Percentiles rank a stretch among this genome's conserved stretches.
Conservation (phyloP, 805 yeast species). For the Dipodascopsis uninucleata region DNA sequence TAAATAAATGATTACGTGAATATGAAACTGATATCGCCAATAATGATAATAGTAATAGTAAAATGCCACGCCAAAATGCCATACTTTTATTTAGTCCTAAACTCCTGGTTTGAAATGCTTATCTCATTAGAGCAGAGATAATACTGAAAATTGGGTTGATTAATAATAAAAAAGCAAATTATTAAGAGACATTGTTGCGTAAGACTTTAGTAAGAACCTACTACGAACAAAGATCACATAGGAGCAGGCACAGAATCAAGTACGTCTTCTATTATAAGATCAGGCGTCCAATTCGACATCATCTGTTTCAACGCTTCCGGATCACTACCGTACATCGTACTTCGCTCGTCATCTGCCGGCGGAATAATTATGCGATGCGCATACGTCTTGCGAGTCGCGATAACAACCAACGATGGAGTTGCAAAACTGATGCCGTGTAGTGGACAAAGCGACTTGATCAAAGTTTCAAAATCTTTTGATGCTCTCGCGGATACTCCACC, state of each 20-base stretch:
- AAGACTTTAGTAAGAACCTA: too few relatives aligned
- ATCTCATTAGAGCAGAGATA: too few relatives aligned
- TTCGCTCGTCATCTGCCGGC: constrained; percentile 47
- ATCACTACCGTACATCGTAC: constrained; percentile 57
- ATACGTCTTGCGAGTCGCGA: constrained; percentile 47
- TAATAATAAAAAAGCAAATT: too few relatives aligned
- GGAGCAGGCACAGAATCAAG: constrained; percentile 52
- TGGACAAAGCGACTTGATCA: constrained; percentile 43
- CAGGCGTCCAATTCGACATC: constrained; percentile 45
- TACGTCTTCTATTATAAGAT: constrained; percentile 51
- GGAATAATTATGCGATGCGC: constrained; percentile 47
- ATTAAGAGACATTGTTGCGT: too few relatives aligned
- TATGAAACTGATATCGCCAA: too few relatives aligned
- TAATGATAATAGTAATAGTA: too few relatives aligned
- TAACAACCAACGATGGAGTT: constrained; percentile 51
- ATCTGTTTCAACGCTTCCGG: constrained; percentile 41
- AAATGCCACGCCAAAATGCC: too few relatives aligned
- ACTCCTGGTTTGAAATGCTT: too few relatives aligned
- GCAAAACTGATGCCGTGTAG: constrained; percentile 44
- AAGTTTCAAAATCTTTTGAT: constrained; percentile 42
- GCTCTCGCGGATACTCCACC: constrained; percentile 52
- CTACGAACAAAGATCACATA: constrained; percentile 35
- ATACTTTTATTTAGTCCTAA: too few relatives aligned
- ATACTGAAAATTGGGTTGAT: too few relatives aligned
- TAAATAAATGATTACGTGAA: too few relatives aligned